Base-by-base conservation (phyloP, 1,284 basidiomycete species). In the Ceratobasidium sp. region DNA sequence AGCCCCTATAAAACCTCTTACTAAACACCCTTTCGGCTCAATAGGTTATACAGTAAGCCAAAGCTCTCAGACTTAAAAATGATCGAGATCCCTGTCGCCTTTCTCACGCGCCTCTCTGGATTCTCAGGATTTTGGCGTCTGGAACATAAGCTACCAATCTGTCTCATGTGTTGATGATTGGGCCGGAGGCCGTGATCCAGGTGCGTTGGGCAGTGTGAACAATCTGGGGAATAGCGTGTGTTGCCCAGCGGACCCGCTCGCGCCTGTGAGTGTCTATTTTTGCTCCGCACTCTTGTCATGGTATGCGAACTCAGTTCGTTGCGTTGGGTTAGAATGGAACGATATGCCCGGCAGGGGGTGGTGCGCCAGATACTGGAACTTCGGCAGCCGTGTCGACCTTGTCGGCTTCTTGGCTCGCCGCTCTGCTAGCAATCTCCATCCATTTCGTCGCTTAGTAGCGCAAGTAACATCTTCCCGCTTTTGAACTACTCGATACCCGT, bases 81-180 rank as follows among this genome's bases (percentile, higher is more conserved):
- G 51, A 66, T 53, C 33, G 15, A 56, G 9, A 44, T 23, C 33
- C 58, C 33, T 33, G 2, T 40, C 20, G 33, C 60, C 18, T 55
- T 55, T 67, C 64, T 53, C 33, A 63, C 39, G 55, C 56, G 44
- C n/a, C 5, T 28, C 13, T 46, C 18, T 49, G 2, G 26, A 6
- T 51, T 39, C 44, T 51, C 68, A 79, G 76, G 80, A 80, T 44
- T 79, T 80, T 69, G 80, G 80, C 39, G 80, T 80, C 20, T 80
- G 80, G 80, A 80, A 80, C 53, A 58, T 80, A n/a, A 78, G 76
- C 46, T 80, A 80, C 61, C 61, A 69, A 28, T 77, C 80, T 44
- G 64, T 80, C 9, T 77, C 78, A 9, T 80, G 80, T 44, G 69
- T 58, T 7, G 63, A 73, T 42, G 28, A 70, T 10, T 80, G 80